Conservation (phyloP, 2,329 filamentous ascomycete species). For the Oidium heveae region DNA sequence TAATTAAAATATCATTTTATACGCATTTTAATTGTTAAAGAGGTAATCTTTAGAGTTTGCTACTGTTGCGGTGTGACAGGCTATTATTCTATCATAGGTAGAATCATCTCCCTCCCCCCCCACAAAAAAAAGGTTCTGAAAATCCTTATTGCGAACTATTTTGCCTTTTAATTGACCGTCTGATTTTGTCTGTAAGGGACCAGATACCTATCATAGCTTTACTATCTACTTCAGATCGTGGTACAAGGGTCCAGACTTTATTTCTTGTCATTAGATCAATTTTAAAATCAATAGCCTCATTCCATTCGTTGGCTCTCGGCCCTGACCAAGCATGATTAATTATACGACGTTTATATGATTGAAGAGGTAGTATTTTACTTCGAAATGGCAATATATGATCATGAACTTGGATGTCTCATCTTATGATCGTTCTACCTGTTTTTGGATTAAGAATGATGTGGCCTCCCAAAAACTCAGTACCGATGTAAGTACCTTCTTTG, state of each 20-base stretch:
- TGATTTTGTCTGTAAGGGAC: background rate
- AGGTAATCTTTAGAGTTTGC: too few relatives aligned
- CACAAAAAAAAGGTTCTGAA: too few relatives aligned
- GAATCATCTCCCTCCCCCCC: too few relatives aligned
- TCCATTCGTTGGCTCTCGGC: background rate
- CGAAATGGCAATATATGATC: background rate
- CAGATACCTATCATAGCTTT: background rate
- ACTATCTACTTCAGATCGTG: background rate
- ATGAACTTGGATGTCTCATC: background rate
- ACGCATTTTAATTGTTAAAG: too few relatives aligned
- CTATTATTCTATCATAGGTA: too few relatives aligned
- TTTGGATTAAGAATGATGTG: too few relatives aligned
- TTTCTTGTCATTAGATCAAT: background rate
- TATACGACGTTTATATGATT: background rate
- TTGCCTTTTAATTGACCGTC: background rate
- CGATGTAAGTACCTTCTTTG: too few relatives aligned
- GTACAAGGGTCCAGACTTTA: background rate
- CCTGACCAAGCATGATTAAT: background rate
- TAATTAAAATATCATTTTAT: too few relatives aligned
- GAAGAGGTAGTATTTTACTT: too few relatives aligned
- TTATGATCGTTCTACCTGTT: background rate
- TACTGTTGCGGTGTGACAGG: too few relatives aligned
- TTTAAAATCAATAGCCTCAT: background rate
- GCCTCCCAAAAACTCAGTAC: too few relatives aligned
- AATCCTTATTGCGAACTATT: too few relatives aligned